These are phyloP conservation scores for Tylopilus sp. DNA, from an alignment of 768 basidiomycete species.

Conservation along the genomic window DNA sequence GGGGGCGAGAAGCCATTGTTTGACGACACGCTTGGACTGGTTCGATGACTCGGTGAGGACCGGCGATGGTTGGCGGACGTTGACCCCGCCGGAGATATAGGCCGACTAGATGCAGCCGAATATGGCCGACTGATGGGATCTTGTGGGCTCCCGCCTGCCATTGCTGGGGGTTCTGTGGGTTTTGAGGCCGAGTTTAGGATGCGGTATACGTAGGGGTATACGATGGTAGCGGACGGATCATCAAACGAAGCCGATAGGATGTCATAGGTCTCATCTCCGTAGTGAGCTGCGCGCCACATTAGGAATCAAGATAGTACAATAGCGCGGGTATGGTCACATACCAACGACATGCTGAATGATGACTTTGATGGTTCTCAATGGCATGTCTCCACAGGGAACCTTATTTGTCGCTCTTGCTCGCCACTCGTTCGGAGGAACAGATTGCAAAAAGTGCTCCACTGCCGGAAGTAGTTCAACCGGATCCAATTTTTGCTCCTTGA, in stretches of 20 bases:
- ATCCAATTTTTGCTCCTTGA: conserved; percentile 74
- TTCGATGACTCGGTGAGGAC: conserved; percentile 59
- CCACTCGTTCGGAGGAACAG: conserved; percentile 95
- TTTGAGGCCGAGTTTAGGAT: conserved; percentile 72
- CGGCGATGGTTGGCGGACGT: conserved; percentile 50
- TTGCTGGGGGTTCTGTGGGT: conserved; percentile 33
- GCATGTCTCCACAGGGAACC: conserved; percentile 97
- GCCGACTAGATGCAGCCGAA: conserved; percentile 63
- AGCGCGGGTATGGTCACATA: conserved; percentile 42
- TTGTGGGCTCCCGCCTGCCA: conserved; percentile 23
- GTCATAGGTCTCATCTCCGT: conserved; percentile 89
- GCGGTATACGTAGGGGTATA: conserved; percentile 92
- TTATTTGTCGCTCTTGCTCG: conserved; percentile 85
- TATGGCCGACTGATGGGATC: conserved; percentile 44
- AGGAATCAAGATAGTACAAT: conserved; percentile 15
- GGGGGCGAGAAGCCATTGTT: conserved; percentile 50
- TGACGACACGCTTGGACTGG: conserved; percentile 68
- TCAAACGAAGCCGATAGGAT: conserved; percentile 87
- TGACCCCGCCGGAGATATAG: conserved; percentile 68
- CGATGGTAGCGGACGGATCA: conserved; percentile 95
- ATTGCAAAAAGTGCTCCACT: conserved; percentile 91
- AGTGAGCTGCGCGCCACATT: conserved; percentile 51
- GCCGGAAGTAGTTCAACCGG: conserved; percentile 88
- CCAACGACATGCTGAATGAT: conserved; percentile 97
- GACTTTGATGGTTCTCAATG: conserved; percentile 94